Conservation (phyloP, 2,329 filamentous ascomycete species). For the Zymoseptoria passerinii region DNA sequence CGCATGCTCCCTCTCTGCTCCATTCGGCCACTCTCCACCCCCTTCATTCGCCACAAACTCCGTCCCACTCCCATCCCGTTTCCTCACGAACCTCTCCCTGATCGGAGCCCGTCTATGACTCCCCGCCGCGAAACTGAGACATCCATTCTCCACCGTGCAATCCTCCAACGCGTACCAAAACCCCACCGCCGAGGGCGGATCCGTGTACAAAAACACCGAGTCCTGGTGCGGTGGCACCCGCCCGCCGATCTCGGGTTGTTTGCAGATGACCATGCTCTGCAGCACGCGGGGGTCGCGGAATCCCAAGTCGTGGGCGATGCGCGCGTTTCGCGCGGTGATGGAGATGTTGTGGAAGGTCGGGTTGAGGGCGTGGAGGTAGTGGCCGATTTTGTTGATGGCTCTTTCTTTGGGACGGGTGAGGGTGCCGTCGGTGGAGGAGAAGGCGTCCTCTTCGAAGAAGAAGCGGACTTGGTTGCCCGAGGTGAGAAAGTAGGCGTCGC, state of each 20-base stretch:
- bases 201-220: slow-evolving; percentile 83
- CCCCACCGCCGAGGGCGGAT: slow-evolving; percentile 79
- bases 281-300: slow-evolving; percentile 69
- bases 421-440: slow-evolving; percentile 50
- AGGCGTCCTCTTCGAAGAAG: slow-evolving; percentile 96
- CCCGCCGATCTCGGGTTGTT: slow-evolving; percentile 91
- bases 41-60: slow-evolving; percentile 56
- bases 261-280: slow-evolving; percentile 98
- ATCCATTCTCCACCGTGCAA: slow-evolving; percentile 77
- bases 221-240: slow-evolving; percentile 89
- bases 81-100: slow-evolving; percentile 65
- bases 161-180: slow-evolving; percentile 98
- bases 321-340: slow-evolving; percentile 48
- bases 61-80: slow-evolving; percentile 48
- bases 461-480: slow-evolving; percentile 89
- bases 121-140: slow-evolving; percentile 75
- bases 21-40: slow-evolving; percentile 38
- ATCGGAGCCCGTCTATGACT: slow-evolving; percentile 69
- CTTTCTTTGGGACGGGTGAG: slow-evolving; percentile 71
- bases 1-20: slow-evolving; percentile 20
- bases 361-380: slow-evolving; percentile 42
- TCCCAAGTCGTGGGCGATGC: slow-evolving; percentile 61
- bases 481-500: slow-evolving; percentile 86
- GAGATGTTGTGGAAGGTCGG: slow-evolving; percentile 43
- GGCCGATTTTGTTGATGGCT: slow-evolving; percentile 66